A percentile compares a stretch with the other conserved stretches of the same genome.
Conservation (phyloP, 306 rosid species). For the Phaseolus lunatus region DNA sequence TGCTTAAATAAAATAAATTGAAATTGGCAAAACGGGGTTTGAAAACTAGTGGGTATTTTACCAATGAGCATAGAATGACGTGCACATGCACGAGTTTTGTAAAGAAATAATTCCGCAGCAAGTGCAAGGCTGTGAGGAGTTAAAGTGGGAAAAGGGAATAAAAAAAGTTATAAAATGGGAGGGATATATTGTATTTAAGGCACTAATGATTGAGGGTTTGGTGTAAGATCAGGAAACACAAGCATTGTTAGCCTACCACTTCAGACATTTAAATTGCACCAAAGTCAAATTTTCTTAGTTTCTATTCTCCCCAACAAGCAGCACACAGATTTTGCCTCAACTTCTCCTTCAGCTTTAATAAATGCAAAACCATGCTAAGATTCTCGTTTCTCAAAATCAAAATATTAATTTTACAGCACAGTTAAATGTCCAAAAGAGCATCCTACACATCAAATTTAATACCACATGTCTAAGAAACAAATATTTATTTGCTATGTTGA, state of each 20-base stretch:
- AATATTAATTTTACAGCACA: neutral
- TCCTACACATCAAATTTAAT: neutral
- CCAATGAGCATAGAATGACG: constrained; percentile 39
- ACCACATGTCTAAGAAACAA: too few species aligned
- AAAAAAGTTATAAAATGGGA: neutral
- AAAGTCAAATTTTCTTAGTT: constrained; percentile 17
- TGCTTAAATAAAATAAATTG: neutral
- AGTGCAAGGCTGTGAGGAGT: constrained; percentile 36
- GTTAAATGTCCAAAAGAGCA: neutral
- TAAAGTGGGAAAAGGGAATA: neutral
- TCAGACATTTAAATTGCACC: neutral
- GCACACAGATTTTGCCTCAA: constrained; percentile 14
- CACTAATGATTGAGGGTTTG: constrained; percentile 60
- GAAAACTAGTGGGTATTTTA: neutral
- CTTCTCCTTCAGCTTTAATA: constrained; percentile 10
- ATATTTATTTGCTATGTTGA: neutral
- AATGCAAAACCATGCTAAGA: neutral
- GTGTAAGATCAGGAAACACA: constrained; percentile 67
- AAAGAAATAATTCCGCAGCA: neutral
- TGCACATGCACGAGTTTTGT: constrained; percentile 47
- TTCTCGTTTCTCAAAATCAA: neutral
- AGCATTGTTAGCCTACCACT: constrained; percentile 36
- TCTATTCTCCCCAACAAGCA: constrained; percentile 31
- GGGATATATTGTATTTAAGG: constrained; percentile 38
- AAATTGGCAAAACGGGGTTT: constrained; percentile 3